Conservation (phyloP, 2,329 filamentous ascomycete genomes). For the Raffaelea ambrosiae region DNA sequence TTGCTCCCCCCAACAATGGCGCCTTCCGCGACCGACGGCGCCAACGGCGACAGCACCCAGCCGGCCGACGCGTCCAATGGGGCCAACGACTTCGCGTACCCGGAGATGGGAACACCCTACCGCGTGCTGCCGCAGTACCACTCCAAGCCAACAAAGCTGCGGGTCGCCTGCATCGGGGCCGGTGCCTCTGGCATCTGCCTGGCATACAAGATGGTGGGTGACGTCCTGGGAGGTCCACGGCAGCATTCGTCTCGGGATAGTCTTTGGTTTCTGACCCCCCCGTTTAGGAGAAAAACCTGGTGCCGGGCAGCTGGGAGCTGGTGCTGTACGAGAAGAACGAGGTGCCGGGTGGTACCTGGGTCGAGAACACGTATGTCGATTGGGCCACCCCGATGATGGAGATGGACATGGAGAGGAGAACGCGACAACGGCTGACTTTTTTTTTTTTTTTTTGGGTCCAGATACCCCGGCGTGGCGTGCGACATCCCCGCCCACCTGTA, state of each 20-base stretch:
- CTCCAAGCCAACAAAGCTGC: conserved; percentile 24
- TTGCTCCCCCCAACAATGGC: background rate
- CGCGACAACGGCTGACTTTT: too few species aligned
- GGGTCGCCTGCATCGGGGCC: conserved; percentile 30
- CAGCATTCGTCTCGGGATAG: too few species aligned
- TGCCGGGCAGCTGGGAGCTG: conserved; percentile 27
- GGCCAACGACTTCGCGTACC: conserved; percentile 17
- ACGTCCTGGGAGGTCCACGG: too few species aligned
- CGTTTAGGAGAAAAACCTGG: conserved; percentile 20
- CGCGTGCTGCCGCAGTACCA: conserved; percentile 23
- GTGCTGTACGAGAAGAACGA: conserved; percentile 38
- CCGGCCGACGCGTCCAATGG: background rate
- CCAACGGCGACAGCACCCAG: conserved; percentile 5
- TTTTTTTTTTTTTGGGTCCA: too few species aligned
- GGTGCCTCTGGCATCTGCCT: conserved; percentile 37
- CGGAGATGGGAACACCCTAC: conserved; percentile 17
- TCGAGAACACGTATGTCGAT: conserved; percentile 32
- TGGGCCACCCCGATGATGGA: background rate
- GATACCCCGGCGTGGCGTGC: conserved; percentile 31
- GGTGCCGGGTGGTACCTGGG: conserved; percentile 39
- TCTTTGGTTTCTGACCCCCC: conserved; percentile 1
- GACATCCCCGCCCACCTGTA: conserved; percentile 31
- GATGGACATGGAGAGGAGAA: too few species aligned
- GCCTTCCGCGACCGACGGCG: conserved; percentile 3
- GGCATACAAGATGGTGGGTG: conserved; percentile 32